Percentiles rank a stretch among this genome's conserved stretches.
phyloP scores from a whole-genome alignment of 176 grass and related monocot species.

The Raddia distichophylla region DNA sequence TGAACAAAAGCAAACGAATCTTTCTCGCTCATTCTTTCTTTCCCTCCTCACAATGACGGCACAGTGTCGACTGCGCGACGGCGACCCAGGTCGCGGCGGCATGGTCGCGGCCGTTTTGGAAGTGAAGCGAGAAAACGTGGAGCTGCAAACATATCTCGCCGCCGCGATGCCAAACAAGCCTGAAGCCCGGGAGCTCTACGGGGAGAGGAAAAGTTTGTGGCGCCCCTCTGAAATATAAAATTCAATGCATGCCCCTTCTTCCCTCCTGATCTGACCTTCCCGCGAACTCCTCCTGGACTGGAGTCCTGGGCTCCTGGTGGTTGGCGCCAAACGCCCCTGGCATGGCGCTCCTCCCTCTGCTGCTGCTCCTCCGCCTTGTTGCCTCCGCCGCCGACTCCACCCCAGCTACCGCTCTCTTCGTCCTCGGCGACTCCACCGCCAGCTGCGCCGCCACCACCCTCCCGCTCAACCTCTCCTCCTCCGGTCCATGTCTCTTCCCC shows the following conservation, averaged over 20 bases:
- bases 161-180: too few species aligned
- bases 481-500: slow-evolving; percentile 36
- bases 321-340: slow-evolving; percentile 38
- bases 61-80: too few species aligned
- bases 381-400: not conserved
- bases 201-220: too few species aligned
- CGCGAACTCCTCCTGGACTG: too few species aligned
- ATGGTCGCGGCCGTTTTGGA: too few species aligned
- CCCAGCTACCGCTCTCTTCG: slow-evolving; percentile 39
- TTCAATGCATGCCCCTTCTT: not conserved
- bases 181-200: too few species aligned
- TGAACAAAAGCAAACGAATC: too few species aligned
- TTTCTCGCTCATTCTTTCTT: too few species aligned
- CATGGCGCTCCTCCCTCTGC: slow-evolving; percentile 38
- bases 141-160: too few species aligned
- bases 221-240: not conserved
- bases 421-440: slow-evolving; percentile 58
- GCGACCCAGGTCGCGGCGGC: too few species aligned
- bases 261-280: not conserved
- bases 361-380: slow-evolving; percentile 30
- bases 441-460: slow-evolving; percentile 55
- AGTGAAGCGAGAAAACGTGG: too few species aligned
- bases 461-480: slow-evolving; percentile 32
- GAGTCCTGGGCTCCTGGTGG: not conserved
- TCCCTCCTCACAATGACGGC: too few species aligned